A percentile compares a stretch with the other conserved stretches of the same genome.
These are phyloP conservation scores for Marasmius fiardii DNA, from an alignment of 1,284 basidiomycete genomes.

Conservation along the genomic window DNA sequence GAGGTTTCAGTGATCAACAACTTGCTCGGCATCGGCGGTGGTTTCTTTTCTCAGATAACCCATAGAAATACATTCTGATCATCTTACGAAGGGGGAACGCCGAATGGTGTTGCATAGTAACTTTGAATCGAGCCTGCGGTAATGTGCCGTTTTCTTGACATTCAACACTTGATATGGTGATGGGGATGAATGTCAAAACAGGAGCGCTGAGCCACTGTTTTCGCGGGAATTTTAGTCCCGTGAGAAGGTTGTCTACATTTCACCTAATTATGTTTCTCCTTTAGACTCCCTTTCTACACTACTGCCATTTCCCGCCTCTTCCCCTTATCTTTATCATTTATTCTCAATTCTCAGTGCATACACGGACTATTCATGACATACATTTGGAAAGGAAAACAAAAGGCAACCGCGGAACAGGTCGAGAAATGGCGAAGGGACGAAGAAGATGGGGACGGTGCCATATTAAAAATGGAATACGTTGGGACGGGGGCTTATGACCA, in stretches of 20 bases:
- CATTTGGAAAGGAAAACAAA: not conserved
- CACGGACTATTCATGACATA: not conserved
- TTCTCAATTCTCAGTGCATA: not conserved
- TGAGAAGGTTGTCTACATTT: not conserved
- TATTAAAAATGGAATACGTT: not conserved
- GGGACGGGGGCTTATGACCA: not conserved
- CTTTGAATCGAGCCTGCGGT: too few relatives aligned
- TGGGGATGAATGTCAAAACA: not conserved
- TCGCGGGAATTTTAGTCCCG: not conserved
- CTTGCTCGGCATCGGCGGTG: too few relatives aligned
- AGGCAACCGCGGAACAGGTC: not conserved
- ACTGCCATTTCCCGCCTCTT: not conserved
- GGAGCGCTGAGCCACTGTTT: too few relatives aligned
- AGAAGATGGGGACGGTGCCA: not conserved
- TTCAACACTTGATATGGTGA: not conserved
- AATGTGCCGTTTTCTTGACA: too few relatives aligned
- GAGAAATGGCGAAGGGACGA: slow-evolving; percentile 2
- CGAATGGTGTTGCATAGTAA: too few relatives aligned
- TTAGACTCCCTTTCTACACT: not conserved
- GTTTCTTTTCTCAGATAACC: too few relatives aligned
- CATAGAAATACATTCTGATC: too few relatives aligned
- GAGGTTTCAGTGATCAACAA: too few relatives aligned
- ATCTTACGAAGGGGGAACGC: too few relatives aligned
- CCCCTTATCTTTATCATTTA: not conserved
- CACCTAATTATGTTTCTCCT: not conserved